These are phyloP conservation scores for Ganoderma meredithae DNA, from an alignment of 1,284 basidiomycete species.

Conservation along the genomic window DNA sequence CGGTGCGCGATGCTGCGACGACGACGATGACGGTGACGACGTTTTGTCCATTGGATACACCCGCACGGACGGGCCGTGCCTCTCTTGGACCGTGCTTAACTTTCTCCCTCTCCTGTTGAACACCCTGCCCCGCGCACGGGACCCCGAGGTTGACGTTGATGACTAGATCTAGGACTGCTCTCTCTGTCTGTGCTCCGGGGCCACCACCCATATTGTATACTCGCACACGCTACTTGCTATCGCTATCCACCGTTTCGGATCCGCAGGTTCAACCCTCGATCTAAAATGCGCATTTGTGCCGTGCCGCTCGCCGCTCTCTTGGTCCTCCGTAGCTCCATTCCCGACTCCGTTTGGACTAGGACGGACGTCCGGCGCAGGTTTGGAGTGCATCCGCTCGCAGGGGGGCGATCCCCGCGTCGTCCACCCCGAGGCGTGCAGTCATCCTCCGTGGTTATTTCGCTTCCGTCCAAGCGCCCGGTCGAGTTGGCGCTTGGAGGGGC, in stretches of 20 bases:
- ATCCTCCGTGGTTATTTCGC: slow-evolving; percentile 5
- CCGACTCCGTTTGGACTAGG: background rate
- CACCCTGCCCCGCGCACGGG: background rate
- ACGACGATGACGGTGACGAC: slow-evolving; percentile 14
- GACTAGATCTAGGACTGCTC: slow-evolving; percentile 3
- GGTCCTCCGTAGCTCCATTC: background rate
- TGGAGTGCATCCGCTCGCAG: background rate
- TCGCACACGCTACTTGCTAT: slow-evolving; percentile 4
- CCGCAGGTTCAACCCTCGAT: slow-evolving; percentile 16
- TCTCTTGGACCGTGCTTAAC: background rate
- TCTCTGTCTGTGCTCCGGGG: slow-evolving; percentile 1
- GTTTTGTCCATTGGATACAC: slow-evolving; percentile 8
- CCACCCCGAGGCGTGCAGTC: slow-evolving; percentile 7
- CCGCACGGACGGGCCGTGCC: slow-evolving; percentile 8
- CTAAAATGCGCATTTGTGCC: background rate
- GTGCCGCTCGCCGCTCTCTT: background rate
- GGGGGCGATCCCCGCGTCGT: slow-evolving; percentile 7
- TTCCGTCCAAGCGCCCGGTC: background rate
- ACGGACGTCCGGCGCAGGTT: slow-evolving; percentile 1
- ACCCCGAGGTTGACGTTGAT: background rate
- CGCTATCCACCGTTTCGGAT: background rate
- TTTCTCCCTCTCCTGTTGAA: background rate
- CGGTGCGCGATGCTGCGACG: slow-evolving; percentile 20
- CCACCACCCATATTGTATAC: slow-evolving; percentile 1
- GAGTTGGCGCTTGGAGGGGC: background rate